These are phyloP conservation scores for Mucor circinelloides DNA, from an alignment of 371 early-diverging fungal genomes.

Conservation along the genomic window DNA sequence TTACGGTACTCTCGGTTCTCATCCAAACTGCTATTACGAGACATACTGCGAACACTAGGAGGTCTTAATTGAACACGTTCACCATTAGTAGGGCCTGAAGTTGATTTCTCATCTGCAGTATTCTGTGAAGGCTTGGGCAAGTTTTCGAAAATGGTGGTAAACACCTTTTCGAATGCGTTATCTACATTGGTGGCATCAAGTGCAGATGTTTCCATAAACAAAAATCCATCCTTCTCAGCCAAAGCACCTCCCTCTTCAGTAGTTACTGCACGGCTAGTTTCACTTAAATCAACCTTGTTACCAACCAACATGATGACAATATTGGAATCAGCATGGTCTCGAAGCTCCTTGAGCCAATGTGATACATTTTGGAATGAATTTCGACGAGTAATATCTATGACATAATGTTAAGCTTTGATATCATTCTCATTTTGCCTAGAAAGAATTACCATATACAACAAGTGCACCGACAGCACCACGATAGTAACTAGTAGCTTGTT, in stretches of 20 bases:
- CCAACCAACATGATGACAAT: conserved; percentile 97
- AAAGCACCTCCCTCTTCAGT: conserved; percentile 89
- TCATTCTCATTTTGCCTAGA: neutral
- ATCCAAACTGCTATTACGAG: conserved; percentile 23
- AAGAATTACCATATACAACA: conserved; percentile 43
- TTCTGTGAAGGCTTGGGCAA: conserved; percentile 43
- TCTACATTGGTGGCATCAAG: conserved; percentile 91
- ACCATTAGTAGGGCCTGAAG: conserved; percentile 28
- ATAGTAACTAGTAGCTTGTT: conserved; percentile 28
- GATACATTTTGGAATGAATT: conserved; percentile 91
- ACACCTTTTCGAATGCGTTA: conserved; percentile 58
- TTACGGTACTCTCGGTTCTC: conserved; percentile 25
- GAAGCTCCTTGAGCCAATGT: conserved; percentile 98
- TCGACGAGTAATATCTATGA: conserved; percentile 92
- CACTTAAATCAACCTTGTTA: conserved; percentile 98
- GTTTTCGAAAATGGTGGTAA: conserved; percentile 46
- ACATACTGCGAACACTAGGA: conserved; percentile 44
- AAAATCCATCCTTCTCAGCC: conserved; percentile 82
- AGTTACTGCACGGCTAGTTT: conserved; percentile 78
- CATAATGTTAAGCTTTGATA: neutral
- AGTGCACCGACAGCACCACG: conserved; percentile 54
- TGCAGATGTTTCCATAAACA: conserved; percentile 95
- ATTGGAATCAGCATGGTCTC: conserved; percentile 93
- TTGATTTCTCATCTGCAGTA: conserved; percentile 25
- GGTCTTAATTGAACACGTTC: conserved; percentile 53